Conservation (phyloP, 1,284 basidiomycete species). For the Apiotrichum gracile region DNA sequence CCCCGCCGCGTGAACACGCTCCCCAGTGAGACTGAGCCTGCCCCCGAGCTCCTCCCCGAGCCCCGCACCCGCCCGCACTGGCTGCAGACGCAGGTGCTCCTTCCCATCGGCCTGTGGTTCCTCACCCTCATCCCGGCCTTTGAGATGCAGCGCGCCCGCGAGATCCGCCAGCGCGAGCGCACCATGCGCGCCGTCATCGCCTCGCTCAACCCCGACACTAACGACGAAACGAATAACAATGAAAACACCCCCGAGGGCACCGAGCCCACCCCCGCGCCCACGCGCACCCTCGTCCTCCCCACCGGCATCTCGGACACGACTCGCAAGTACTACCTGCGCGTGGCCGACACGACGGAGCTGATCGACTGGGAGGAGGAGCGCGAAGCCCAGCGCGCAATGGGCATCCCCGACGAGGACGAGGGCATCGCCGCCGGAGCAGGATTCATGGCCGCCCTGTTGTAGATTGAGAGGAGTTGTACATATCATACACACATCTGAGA, state of each 20-base stretch:
- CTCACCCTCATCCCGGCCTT: slow-evolving; percentile 39
- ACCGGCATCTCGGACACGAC: slow-evolving; percentile 24
- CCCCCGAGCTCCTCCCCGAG: slow-evolving; percentile 1
- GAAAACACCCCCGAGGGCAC: not conserved
- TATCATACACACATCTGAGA: too few species aligned
- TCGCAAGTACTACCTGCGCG: slow-evolving; percentile 33
- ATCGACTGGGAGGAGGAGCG: slow-evolving; percentile 47
- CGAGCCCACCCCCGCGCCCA: not conserved
- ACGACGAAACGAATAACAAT: not conserved
- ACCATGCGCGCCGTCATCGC: slow-evolving; percentile 33
- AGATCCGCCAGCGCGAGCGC: slow-evolving; percentile 34
- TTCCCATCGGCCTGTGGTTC: slow-evolving; percentile 40
- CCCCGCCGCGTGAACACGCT: not conserved
- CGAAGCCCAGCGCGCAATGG: slow-evolving; percentile 38
- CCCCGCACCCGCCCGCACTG: slow-evolving; percentile 4
- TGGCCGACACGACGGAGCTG: slow-evolving; percentile 28
- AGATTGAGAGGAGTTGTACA: not conserved
- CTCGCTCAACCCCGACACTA: slow-evolving; percentile 8
- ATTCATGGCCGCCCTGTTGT: slow-evolving; percentile 5
- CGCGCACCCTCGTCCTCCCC: slow-evolving; percentile 18
- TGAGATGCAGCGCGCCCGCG: slow-evolving; percentile 29
- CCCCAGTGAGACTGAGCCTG: not conserved
- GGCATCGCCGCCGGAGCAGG: slow-evolving; percentile 4
- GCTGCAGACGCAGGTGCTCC: slow-evolving; percentile 27
- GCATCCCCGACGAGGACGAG: slow-evolving; percentile 31